Evolutionary conservation across 148 eudicot species (phyloP).

Genomic region (Cornus florida): DNA sequence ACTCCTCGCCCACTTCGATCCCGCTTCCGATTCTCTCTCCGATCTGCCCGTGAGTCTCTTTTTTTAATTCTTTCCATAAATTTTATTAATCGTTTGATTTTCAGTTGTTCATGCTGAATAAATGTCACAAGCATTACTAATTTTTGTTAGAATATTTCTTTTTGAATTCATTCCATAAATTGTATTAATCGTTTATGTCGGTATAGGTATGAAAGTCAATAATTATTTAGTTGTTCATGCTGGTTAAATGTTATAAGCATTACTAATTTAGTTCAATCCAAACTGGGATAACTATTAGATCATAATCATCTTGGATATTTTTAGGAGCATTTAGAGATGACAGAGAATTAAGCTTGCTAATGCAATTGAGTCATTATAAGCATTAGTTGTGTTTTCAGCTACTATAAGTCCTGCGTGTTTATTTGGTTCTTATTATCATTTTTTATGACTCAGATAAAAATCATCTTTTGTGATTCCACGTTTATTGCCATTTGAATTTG

Average conservation of each 20-base stretch:
- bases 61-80: neutral
- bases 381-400: neutral
- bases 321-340: neutral
- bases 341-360: neutral
- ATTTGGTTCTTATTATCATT: neutral
- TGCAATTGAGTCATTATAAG: neutral
- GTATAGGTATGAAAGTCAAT: no score
- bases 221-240: neutral
- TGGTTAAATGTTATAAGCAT: no score
- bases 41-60: conserved; percentile 51
- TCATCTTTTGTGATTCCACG: no score
- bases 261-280: neutral
- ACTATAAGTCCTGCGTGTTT: neutral
- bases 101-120: neutral
- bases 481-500: no score
- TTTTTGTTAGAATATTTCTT: neutral
- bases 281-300: neutral
- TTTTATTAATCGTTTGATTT: no score
- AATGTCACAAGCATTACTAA: no score
- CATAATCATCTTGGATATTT: neutral
- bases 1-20: conserved; percentile 56
- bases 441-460: neutral
- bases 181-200: no score
- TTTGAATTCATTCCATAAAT: neutral
- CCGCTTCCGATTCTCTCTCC: conserved; percentile 52